phyloP scores from a whole-genome alignment of 495 filamentous ascomycete species.

The Aspergillus haitiensis region DNA sequence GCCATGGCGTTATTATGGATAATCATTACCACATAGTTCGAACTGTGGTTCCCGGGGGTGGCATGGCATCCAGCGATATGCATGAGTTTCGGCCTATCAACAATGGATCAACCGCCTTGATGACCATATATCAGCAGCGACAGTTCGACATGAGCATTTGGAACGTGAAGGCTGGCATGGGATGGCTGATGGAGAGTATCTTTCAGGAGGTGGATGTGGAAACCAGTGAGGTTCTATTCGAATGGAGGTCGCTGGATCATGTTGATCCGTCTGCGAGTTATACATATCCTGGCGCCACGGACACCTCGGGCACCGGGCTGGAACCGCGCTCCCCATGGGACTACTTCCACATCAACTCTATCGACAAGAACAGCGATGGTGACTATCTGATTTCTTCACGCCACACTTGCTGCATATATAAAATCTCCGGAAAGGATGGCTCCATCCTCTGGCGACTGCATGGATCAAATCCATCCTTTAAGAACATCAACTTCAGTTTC shows the following conservation, averaged over 20 bases:
- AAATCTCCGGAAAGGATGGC: constrained; percentile 59
- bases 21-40: constrained; percentile 50
- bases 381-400: constrained; percentile 62
- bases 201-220: constrained; percentile 55
- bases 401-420: constrained; percentile 58
- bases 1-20: constrained; percentile 56
- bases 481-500: constrained; percentile 54
- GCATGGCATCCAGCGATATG: constrained; percentile 51
- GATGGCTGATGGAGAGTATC: constrained; percentile 53
- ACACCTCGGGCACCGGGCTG: constrained; percentile 49
- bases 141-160: constrained; percentile 53
- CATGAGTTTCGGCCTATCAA: constrained; percentile 53
- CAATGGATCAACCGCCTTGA: constrained; percentile 51
- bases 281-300: constrained; percentile 46
- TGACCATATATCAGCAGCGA: constrained; percentile 58
- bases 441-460: constrained; percentile 58
- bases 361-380: constrained; percentile 58
- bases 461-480: constrained; percentile 50
- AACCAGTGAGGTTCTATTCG: constrained; percentile 51
- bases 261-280: constrained; percentile 48
- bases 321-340: constrained; percentile 54
- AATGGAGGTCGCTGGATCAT: constrained; percentile 55
- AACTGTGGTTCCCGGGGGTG: constrained; percentile 45
- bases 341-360: constrained; percentile 66
- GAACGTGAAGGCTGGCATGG: constrained; percentile 49